Evolutionary conservation across 257 asterid species (phyloP).

Genomic region (Hygrophila difformis): DNA sequence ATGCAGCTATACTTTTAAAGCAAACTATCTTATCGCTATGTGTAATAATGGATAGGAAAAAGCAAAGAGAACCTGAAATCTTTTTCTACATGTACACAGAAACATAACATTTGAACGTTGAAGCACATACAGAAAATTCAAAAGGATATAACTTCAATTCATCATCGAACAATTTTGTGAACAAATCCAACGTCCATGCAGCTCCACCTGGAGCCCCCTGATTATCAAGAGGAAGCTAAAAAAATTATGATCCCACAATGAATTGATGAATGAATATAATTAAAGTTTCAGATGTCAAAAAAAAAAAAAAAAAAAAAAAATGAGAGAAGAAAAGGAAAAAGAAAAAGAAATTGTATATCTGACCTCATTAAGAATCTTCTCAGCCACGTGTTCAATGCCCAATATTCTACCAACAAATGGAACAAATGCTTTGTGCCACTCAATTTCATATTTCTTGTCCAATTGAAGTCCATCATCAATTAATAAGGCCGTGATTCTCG

Average conservation of each 20-base stretch:
- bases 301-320: too few species aligned
- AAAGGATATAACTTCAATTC: constrained; percentile 82
- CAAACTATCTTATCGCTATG: constrained; percentile 47
- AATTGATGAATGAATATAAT: constrained; percentile 4
- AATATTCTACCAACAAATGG: constrained; percentile 71
- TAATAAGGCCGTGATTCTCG: constrained; percentile 54
- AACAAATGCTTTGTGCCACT: constrained; percentile 65
- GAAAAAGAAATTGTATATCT: constrained; percentile 3
- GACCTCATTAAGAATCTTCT: constrained; percentile 71
- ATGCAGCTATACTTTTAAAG: constrained; percentile 89
- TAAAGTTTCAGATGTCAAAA: neutral
- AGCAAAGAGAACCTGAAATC: constrained; percentile 4
- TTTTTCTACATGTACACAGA: neutral
- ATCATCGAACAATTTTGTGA: constrained; percentile 43
- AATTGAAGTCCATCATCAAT: constrained; percentile 80
- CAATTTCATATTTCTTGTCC: constrained; percentile 50
- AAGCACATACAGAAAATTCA: constrained; percentile 9
- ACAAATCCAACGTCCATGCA: constrained; percentile 64
- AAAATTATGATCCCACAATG: constrained; percentile 4
- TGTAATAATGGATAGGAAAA: constrained; percentile 61
- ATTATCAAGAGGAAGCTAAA: constrained; percentile 13
- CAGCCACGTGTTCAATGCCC: constrained; percentile 72
- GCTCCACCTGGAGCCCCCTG: constrained; percentile 48
- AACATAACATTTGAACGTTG: neutral
- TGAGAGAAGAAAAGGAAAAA: neutral